phyloP scores from a whole-genome alignment of 192 early-diverging fungal species.

The Diversispora eburnea region DNA sequence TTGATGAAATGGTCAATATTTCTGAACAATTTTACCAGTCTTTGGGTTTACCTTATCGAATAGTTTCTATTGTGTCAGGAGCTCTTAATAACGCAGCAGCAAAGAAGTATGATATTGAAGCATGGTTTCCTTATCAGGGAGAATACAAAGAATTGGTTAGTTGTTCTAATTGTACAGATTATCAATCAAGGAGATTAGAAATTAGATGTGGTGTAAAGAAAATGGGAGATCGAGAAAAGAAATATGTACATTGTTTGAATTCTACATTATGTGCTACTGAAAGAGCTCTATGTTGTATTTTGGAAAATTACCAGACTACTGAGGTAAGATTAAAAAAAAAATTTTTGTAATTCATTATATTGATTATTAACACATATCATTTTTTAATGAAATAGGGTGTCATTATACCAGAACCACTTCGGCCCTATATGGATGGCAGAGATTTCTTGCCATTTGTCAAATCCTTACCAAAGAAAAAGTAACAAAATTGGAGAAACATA shows the following conservation, averaged over 20 bases:
- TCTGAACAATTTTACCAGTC: slow-evolving; percentile 96
- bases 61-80: slow-evolving; percentile 94
- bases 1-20: slow-evolving; percentile 88
- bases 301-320: slow-evolving; percentile 95
- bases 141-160: slow-evolving; percentile 98
- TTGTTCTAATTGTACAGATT: slow-evolving; percentile 99
- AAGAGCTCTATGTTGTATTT: slow-evolving; percentile 87
- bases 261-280: slow-evolving; percentile 95
- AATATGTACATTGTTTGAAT: slow-evolving; percentile 97
- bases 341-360: neutral
- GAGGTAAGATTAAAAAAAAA: slow-evolving; percentile 35
- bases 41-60: slow-evolving; percentile 90
- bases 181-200: slow-evolving; percentile 90
- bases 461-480: slow-evolving; percentile 26
- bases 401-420: slow-evolving; percentile 77
- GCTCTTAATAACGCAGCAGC: slow-evolving; percentile 99
- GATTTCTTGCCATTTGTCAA: slow-evolving; percentile 84
- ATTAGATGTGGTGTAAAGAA: slow-evolving; percentile 97
- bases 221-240: slow-evolving; percentile 90
- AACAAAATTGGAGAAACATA: neutral
- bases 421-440: slow-evolving; percentile 91
- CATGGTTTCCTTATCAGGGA: slow-evolving; percentile 98
- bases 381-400: slow-evolving; percentile 57
- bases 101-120: slow-evolving; percentile 99
- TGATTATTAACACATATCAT: neutral